These are phyloP conservation scores for Aspergillus affinis DNA, from an alignment of 495 filamentous ascomycete species.

Conservation along the genomic window DNA sequence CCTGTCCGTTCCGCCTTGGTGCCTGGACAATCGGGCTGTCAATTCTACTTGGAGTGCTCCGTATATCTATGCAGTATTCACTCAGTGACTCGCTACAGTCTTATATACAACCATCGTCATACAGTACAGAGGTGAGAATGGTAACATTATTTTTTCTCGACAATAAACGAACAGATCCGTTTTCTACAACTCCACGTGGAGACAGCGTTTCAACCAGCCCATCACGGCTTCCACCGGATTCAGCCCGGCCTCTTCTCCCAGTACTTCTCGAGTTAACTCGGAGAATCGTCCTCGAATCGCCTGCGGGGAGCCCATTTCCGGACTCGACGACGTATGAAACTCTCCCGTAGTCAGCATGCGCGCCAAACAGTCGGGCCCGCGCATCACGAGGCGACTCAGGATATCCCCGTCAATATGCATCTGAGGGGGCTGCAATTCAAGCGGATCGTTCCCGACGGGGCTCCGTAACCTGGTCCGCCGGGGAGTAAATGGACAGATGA, in stretches of 20 bases:
- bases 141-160: neutral
- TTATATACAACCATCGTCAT: no score
- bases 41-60: no score
- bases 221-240: slow-evolving; percentile 28
- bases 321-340: slow-evolving; percentile 15
- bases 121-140: neutral
- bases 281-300: slow-evolving; percentile 26
- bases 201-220: slow-evolving; percentile 31
- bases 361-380: slow-evolving; percentile 44
- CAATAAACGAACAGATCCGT: neutral
- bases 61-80: no score
- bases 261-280: slow-evolving; percentile 25
- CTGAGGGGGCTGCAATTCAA: slow-evolving; percentile 33
- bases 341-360: slow-evolving; percentile 33
- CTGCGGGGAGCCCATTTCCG: slow-evolving; percentile 16
- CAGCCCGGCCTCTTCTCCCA: slow-evolving; percentile 17
- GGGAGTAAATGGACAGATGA: slow-evolving; percentile 39
- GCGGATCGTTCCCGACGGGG: slow-evolving; percentile 31
- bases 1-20: slow-evolving; percentile 1
- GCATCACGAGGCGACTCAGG: slow-evolving; percentile 52
- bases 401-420: slow-evolving; percentile 73
- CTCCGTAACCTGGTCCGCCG: slow-evolving; percentile 27
- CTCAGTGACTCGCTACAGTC: no score
- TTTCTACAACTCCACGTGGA: slow-evolving; percentile 20
- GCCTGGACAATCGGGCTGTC: neutral